Conservation (phyloP, 768 basidiomycete species). For the Mycena leptocephala region DNA sequence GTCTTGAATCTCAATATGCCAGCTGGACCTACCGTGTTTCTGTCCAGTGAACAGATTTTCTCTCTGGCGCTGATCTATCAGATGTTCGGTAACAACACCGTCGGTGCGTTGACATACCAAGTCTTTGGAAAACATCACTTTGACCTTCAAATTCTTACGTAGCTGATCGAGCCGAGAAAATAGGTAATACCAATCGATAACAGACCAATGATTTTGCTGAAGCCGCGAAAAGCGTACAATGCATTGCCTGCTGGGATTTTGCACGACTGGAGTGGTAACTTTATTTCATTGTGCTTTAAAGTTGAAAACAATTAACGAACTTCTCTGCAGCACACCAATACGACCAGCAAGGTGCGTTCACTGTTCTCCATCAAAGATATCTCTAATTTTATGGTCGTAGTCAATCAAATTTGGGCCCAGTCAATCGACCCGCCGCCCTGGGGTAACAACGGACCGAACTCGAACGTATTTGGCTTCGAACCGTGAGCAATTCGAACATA, state of each 20-base stretch:
- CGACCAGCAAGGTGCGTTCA: constrained; percentile 55
- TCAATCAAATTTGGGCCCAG: constrained; percentile 61
- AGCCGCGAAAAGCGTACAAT: constrained; percentile 51
- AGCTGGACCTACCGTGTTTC: not conserved
- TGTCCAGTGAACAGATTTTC: constrained; percentile 60
- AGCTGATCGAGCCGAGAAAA: constrained; percentile 58
- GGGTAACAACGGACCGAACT: constrained; percentile 57
- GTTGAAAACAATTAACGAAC: not conserved
- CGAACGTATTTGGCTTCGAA: constrained; percentile 61
- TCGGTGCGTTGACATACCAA: constrained; percentile 33
- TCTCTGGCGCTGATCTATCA: constrained; percentile 60
- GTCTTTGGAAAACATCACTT: not conserved
- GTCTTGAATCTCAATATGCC: not conserved
- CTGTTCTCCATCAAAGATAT: not conserved
- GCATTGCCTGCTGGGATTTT: constrained; percentile 58
- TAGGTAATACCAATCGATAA: constrained; percentile 42
- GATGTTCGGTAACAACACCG: constrained; percentile 59
- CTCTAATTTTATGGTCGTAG: constrained; percentile 35
- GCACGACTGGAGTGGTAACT: constrained; percentile 57
- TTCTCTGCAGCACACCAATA: constrained; percentile 55
- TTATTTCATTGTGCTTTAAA: not conserved
- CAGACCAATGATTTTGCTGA: not conserved
- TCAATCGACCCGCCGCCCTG: constrained; percentile 50
- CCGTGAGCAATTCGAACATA: constrained; percentile 44
- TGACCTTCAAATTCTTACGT: not conserved